These are phyloP conservation scores for Monilinia laxa DNA, from an alignment of 2,329 filamentous ascomycete genomes.

Conservation along the genomic window DNA sequence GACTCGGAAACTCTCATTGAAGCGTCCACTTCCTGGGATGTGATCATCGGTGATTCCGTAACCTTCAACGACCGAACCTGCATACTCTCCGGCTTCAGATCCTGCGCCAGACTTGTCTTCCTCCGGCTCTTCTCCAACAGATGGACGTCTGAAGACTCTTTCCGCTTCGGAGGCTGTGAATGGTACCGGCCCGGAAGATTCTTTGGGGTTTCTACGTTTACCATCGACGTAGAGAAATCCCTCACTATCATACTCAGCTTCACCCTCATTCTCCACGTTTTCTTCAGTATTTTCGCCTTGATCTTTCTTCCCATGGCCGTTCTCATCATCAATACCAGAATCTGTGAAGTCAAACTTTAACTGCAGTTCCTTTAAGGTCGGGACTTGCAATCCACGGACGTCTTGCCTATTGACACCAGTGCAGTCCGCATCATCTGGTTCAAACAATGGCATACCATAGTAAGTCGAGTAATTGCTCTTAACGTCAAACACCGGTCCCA, in stretches of 20 bases:
- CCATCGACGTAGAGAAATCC: neutral
- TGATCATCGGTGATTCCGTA: slow-evolving; percentile 7
- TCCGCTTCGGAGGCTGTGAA: neutral
- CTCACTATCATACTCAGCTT: slow-evolving; percentile 7
- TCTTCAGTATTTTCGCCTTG: neutral
- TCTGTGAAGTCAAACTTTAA: neutral
- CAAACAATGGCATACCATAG: slow-evolving; percentile 18
- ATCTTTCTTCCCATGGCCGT: neutral
- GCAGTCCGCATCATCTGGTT: neutral
- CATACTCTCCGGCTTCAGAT: slow-evolving; percentile 5
- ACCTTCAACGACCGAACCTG: slow-evolving; percentile 7
- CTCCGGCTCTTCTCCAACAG: neutral
- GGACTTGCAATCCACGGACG: neutral
- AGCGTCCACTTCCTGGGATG: neutral
- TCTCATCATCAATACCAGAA: neutral
- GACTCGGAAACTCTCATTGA: neutral
- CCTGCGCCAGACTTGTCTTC: neutral
- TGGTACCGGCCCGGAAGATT: neutral
- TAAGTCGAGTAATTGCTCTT: slow-evolving; percentile 20
- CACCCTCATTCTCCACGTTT: neutral
- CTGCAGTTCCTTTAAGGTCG: neutral
- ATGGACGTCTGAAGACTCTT: neutral
- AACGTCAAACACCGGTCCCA: slow-evolving; percentile 15
- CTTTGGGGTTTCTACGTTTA: neutral
- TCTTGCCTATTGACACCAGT: slow-evolving; percentile 6